A percentile compares a stretch with the other conserved stretches of the same genome.
Conservation (phyloP, 257 asterid genomes). For the Nicotiana undulata region DNA sequence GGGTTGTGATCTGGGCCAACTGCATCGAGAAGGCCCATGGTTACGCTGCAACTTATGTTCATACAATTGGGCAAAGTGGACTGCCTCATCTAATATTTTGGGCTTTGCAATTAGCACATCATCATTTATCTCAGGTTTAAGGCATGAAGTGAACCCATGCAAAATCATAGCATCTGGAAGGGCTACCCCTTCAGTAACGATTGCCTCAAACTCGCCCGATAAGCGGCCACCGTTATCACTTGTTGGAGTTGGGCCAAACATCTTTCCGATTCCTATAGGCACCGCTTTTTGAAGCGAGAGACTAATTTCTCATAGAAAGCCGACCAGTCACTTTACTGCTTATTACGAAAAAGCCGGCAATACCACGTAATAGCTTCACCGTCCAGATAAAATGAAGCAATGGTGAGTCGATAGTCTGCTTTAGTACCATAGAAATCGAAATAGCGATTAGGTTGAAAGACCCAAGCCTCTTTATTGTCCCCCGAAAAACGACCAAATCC, state of each 20-base stretch:
- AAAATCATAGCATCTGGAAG: neutral
- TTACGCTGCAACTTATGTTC: neutral
- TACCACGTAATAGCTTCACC: neutral
- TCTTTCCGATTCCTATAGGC: neutral
- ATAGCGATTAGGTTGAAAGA: neutral
- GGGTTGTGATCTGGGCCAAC: neutral
- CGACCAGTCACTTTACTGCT: neutral
- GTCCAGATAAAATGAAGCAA: neutral
- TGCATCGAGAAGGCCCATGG: neutral
- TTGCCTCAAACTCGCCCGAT: neutral
- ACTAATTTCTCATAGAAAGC: neutral
- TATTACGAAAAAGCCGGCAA: neutral
- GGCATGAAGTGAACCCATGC: neutral
- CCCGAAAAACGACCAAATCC: neutral
- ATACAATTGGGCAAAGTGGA: neutral
- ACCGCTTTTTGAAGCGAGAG: neutral
- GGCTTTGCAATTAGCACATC: neutral
- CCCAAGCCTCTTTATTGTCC: neutral
- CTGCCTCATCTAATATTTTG: neutral
- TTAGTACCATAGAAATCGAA: neutral
- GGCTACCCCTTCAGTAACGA: neutral
- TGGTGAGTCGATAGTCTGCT: neutral
- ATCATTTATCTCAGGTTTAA: neutral
- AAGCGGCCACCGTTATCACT: neutral
- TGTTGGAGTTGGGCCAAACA: neutral